Percentiles rank a stretch among this genome's conserved stretches.
Conservation (phyloP, 1,284 basidiomycete species). For the Trametes hirsuta region DNA sequence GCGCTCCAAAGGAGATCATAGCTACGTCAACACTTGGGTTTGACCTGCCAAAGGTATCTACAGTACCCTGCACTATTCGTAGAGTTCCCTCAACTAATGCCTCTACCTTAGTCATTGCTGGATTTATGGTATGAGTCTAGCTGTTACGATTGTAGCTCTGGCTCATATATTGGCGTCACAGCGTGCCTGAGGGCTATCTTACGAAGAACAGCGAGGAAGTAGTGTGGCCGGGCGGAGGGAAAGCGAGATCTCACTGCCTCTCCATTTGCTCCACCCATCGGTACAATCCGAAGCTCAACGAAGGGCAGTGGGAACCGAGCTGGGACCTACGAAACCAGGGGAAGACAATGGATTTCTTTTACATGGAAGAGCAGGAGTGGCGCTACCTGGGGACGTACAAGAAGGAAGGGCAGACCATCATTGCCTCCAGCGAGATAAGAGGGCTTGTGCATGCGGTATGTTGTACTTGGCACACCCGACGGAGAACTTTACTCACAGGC, state of each 20-base stretch:
- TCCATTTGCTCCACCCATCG: constrained; percentile 10
- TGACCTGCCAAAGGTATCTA: background rate
- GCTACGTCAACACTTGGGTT: background rate
- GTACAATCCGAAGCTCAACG: constrained; percentile 11
- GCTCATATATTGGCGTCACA: background rate
- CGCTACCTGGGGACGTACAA: constrained; percentile 24
- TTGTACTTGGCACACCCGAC: background rate
- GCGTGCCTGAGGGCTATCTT: constrained; percentile 4
- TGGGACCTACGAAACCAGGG: background rate
- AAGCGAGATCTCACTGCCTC: constrained; percentile 11
- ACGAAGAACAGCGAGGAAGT: constrained; percentile 9
- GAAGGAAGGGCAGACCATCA: constrained; percentile 4
- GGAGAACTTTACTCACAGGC: background rate
- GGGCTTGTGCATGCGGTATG: constrained; percentile 1
- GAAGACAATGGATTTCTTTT: constrained; percentile 18
- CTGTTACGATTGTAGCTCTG: background rate
- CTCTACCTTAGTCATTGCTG: background rate
- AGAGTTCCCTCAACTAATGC: background rate
- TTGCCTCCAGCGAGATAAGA: background rate
- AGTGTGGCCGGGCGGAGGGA: constrained; percentile 7
- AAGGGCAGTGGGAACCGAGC: constrained; percentile 16
- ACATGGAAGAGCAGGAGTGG: constrained; percentile 11
- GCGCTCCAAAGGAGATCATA: background rate
- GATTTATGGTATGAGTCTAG: background rate
- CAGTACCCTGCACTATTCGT: background rate